Conservation (phyloP, 164 flowering plant genomes). For the Vitis labrusca region DNA sequence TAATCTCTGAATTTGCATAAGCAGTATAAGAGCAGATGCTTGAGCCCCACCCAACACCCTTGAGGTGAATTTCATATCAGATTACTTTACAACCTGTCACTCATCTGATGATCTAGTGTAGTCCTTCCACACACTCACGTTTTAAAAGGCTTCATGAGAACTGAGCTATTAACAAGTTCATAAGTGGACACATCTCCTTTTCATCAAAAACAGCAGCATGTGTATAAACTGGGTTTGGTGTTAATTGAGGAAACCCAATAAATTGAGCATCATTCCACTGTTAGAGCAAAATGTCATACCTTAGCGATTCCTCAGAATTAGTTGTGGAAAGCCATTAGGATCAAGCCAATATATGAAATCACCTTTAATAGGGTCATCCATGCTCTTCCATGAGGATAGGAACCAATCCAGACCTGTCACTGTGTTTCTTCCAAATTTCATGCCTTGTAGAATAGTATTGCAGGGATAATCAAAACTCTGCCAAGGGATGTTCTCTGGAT, state of each 20-base stretch:
- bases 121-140: conserved; percentile 45
- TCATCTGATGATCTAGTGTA: conserved; percentile 28
- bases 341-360: conserved; percentile 25
- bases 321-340: conserved; percentile 22
- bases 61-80: conserved; percentile 11
- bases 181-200: conserved; percentile 26
- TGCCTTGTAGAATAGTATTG: conserved; percentile 27
- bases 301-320: conserved; percentile 10
- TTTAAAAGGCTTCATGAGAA: conserved; percentile 12
- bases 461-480: conserved; percentile 44
- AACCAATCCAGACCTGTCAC: conserved; percentile 15
- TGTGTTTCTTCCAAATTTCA: conserved; percentile 23
- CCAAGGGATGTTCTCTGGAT: conserved; percentile 21
- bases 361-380: conserved; percentile 35
- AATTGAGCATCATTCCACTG: conserved; percentile 53
- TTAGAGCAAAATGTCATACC: conserved; percentile 26
- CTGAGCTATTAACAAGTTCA: neutral
- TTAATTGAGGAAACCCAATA: conserved; percentile 22
- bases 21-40: conserved; percentile 38
- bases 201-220: conserved; percentile 12
- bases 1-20: conserved; percentile 25
- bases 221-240: conserved; percentile 9
- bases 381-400: conserved; percentile 35
- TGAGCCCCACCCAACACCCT: conserved; percentile 24
- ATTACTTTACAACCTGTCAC: conserved; percentile 27